phyloP scores from a whole-genome alignment of 208 protist species.

The Leishmania aethiopica region DNA sequence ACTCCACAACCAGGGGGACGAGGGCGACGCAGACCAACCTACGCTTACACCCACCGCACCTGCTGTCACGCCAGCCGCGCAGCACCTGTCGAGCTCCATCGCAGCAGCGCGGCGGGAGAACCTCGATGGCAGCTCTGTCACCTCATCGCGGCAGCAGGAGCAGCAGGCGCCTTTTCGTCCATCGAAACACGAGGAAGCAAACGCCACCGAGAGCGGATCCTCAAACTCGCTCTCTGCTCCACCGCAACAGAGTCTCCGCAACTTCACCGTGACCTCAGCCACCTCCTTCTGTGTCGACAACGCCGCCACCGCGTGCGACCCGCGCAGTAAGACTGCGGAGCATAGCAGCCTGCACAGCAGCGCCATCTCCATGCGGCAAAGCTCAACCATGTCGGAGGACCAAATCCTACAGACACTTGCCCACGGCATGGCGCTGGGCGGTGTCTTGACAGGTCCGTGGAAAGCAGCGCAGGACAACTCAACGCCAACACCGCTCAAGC shows the following conservation, averaged over 20 bases:
- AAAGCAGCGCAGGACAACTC: conserved; percentile 2
- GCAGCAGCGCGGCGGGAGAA: conserved; percentile 1
- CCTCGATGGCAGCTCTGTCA: not conserved
- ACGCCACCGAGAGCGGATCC: conserved; percentile 4
- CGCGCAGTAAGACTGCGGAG: not conserved
- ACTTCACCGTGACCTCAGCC: conserved; percentile 20
- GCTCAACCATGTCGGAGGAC: conserved; percentile 25
- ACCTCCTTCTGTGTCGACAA: conserved; percentile 12
- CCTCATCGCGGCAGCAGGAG: not conserved
- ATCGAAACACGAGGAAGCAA: not conserved
- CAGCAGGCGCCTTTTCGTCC: not conserved
- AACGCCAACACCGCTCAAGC: not conserved
- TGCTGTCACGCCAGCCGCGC: not conserved
- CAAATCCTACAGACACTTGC: conserved; percentile 32
- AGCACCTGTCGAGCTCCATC: conserved; percentile 1
- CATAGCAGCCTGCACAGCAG: conserved; percentile 22
- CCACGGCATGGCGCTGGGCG: conserved; percentile 40
- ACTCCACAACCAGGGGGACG: not conserved
- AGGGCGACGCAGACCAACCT: not conserved
- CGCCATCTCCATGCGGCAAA: conserved; percentile 15
- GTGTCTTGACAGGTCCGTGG: conserved; percentile 7
- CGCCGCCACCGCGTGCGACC: not conserved
- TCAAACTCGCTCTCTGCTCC: conserved; percentile 9
- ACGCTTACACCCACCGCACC: conserved; percentile 1
- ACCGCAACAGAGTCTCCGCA: conserved; percentile 15